phyloP scores from a whole-genome alignment of 2,329 filamentous ascomycete species.

The Pseudophaeomoniella oleicola region DNA sequence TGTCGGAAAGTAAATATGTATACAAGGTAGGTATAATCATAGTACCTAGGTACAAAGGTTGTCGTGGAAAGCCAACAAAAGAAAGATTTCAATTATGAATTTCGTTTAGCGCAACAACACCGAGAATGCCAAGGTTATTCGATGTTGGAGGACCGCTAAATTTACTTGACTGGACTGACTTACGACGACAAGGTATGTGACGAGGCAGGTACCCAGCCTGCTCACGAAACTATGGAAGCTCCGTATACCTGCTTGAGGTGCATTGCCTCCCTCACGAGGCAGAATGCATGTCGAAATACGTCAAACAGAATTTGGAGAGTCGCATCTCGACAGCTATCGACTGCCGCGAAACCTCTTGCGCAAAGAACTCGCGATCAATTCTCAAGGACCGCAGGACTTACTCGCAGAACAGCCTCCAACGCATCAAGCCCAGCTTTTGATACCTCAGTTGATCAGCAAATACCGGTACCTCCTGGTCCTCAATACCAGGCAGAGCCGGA shows the following conservation, averaged over 20 bases:
- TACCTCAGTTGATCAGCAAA: not conserved
- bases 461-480: constrained; percentile 1
- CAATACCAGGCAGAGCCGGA: constrained; percentile 5
- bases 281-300: not conserved
- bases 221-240: constrained; percentile 1
- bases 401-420: constrained; percentile 6
- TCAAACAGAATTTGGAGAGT: not conserved
- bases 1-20: no score
- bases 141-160: no score
- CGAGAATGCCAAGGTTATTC: no score
- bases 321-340: not conserved
- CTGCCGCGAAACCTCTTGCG: not conserved
- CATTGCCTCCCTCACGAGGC: not conserved
- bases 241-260: constrained; percentile 2
- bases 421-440: constrained; percentile 4
- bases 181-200: no score
- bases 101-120: no score
- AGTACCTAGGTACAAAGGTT: no score
- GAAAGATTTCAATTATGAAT: no score
- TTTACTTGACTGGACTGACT: no score
- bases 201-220: no score
- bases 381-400: not conserved
- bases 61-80: no score
- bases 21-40: no score
- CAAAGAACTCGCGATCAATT: not conserved